A percentile compares a stretch with the other conserved stretches of the same genome.
Evolutionary conservation across 805 yeast genomes (phyloP).

Genomic region (Cyberlindnera amylophila): DNA sequence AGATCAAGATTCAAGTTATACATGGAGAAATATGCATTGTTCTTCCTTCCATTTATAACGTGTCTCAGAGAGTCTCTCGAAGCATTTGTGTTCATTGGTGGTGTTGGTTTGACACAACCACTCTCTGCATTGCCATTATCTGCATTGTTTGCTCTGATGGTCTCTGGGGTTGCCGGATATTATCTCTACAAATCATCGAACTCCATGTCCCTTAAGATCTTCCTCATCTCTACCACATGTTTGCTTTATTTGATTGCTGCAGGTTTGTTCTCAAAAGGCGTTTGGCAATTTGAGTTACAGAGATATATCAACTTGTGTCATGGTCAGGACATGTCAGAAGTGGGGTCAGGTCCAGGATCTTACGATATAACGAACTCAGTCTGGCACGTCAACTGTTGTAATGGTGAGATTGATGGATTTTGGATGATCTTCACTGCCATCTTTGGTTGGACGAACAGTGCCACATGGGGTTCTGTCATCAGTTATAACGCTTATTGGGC

Average conservation of each 20-base stretch:
- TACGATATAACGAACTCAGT: conserved; percentile 75
- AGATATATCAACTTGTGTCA: conserved; percentile 66
- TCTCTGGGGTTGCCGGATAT: conserved; percentile 64
- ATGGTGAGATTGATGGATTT: conserved; percentile 85
- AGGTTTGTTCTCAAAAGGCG: conserved; percentile 80
- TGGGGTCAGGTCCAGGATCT: conserved; percentile 91
- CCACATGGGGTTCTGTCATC: conserved; percentile 81
- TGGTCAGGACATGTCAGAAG: conserved; percentile 83
- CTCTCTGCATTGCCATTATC: conserved; percentile 62
- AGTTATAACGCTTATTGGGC: conserved; percentile 75
- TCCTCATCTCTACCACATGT: conserved; percentile 71
- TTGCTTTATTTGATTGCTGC: conserved; percentile 82
- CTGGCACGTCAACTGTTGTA: conserved; percentile 96
- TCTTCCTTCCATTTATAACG: conserved; percentile 78
- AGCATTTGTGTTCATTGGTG: conserved; percentile 89
- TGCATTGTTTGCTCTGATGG: conserved; percentile 49
- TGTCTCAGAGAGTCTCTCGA: conserved; percentile 87
- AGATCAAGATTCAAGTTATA: conserved; percentile 32
- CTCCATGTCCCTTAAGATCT: conserved; percentile 68
- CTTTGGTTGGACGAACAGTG: conserved; percentile 92
- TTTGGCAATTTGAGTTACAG: conserved; percentile 87
- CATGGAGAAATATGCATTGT: conserved; percentile 62
- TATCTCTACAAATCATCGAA: conserved; percentile 75
- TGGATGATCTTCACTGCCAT: conserved; percentile 91
- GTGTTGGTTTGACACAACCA: conserved; percentile 76